A percentile compares a stretch with the other conserved stretches of the same genome.
Evolutionary conservation across 257 asterid genomes (phyloP).

Genomic region (Coffea eugenioides): DNA sequence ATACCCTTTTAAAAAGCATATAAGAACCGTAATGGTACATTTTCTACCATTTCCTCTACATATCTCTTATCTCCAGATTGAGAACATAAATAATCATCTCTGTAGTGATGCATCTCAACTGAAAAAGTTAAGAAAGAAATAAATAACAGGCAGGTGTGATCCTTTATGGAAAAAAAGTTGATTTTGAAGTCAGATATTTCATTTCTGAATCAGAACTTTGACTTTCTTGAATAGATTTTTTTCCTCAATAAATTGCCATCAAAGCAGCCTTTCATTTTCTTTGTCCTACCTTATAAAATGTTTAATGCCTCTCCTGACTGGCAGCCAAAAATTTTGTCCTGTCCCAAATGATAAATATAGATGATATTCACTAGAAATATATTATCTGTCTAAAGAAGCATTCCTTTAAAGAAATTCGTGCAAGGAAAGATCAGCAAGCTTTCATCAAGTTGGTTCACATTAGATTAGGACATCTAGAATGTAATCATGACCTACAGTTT

Average conservation of each 20-base stretch:
- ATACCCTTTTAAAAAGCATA: neutral
- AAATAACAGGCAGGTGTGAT: neutral
- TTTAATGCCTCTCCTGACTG: neutral
- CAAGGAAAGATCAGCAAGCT: neutral
- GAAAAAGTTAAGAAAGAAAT: neutral
- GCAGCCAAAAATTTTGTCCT: neutral
- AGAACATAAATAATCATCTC: neutral
- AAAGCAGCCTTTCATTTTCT: neutral
- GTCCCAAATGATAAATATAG: neutral
- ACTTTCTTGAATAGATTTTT: conserved; percentile 1
- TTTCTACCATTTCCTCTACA: neutral
- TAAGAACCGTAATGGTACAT: neutral
- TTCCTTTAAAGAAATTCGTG: no score
- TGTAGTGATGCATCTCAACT: neutral
- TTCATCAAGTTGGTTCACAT: neutral
- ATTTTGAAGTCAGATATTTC: no score
- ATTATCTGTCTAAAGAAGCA: neutral
- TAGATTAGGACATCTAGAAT: neutral
- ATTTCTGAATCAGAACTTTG: neutral
- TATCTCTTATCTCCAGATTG: neutral
- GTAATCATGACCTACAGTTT: neutral
- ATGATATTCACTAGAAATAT: neutral
- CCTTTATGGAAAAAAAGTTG: neutral
- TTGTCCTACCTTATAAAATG: neutral
- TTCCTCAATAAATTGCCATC: neutral